These are phyloP conservation scores for Phanerodontia chrysosporium DNA, from an alignment of 768 basidiomycete species.

Conservation along the genomic window DNA sequence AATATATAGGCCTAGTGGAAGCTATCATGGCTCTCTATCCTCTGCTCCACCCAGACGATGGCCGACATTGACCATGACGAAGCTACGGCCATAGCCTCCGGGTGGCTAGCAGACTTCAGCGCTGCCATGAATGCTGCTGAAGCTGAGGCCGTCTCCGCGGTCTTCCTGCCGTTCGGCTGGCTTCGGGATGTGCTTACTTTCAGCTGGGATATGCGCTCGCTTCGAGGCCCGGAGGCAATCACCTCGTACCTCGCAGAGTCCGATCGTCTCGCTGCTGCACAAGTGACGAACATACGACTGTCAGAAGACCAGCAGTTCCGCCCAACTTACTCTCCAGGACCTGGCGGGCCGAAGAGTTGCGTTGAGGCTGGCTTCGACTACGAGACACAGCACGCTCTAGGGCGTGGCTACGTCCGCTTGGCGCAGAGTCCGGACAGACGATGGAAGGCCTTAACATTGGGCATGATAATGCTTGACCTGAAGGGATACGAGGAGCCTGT, in stretches of 20 bases:
- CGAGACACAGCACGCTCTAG: slow-evolving; percentile 28
- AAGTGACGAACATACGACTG: slow-evolving; percentile 22
- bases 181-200: slow-evolving; percentile 40
- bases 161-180: slow-evolving; percentile 34
- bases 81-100: neutral
- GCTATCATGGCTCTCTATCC: too few species aligned
- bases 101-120: slow-evolving; percentile 29
- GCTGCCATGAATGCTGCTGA: slow-evolving; percentile 2
- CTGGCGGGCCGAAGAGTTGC: slow-evolving; percentile 18
- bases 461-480: slow-evolving; percentile 29
- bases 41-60: neutral
- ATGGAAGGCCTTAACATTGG: slow-evolving; percentile 36
- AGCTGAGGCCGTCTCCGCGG: slow-evolving; percentile 14
- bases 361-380: slow-evolving; percentile 37
- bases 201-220: slow-evolving; percentile 38
- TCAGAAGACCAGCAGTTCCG: slow-evolving; percentile 19
- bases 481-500: slow-evolving; percentile 31
- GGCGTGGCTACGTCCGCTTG: slow-evolving; percentile 33
- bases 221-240: slow-evolving; percentile 33
- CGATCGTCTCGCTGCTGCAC: neutral
- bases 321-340: slow-evolving; percentile 10
- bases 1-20: too few species aligned
- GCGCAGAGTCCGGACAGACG: slow-evolving; percentile 15
- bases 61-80: neutral
- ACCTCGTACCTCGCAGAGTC: slow-evolving; percentile 20